These are phyloP conservation scores for Solanum rostratum DNA, from an alignment of 257 asterid species.

Conservation along the genomic window DNA sequence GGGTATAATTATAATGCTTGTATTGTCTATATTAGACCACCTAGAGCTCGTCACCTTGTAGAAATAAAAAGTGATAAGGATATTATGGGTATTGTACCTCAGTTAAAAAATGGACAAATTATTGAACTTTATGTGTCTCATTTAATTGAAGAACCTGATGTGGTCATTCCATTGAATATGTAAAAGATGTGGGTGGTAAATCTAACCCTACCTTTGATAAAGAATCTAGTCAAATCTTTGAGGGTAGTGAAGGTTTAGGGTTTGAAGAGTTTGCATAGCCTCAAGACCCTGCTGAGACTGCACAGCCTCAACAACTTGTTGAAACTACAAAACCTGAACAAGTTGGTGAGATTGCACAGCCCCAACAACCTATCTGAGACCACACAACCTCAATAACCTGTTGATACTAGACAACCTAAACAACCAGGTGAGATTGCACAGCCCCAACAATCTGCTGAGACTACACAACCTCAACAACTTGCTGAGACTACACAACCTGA, in stretches of 20 bases:
- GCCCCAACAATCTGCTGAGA: background rate
- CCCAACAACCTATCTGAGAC: no score
- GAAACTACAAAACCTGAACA: no score
- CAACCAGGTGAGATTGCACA: no score
- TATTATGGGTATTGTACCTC: background rate
- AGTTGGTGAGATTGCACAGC: no score
- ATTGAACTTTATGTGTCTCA: background rate
- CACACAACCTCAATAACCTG: no score
- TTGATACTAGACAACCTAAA: no score
- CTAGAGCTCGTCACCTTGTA: background rate
- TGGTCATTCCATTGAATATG: background rate
- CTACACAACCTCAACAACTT: no score
- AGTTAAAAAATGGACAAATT: background rate
- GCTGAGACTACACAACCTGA: no score
- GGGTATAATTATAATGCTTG: background rate
- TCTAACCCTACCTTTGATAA: background rate
- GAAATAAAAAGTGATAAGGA: background rate
- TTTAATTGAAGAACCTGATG: background rate
- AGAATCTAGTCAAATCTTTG: background rate
- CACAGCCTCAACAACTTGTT: no score
- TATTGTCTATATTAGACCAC: background rate
- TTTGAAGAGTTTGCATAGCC: no score
- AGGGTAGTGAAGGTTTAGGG: background rate
- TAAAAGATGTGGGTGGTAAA: background rate
- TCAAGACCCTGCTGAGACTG: background rate